Evolutionary conservation across 2,329 filamentous ascomycete species (phyloP).

Genomic region (Xylariaceae sp.): DNA sequence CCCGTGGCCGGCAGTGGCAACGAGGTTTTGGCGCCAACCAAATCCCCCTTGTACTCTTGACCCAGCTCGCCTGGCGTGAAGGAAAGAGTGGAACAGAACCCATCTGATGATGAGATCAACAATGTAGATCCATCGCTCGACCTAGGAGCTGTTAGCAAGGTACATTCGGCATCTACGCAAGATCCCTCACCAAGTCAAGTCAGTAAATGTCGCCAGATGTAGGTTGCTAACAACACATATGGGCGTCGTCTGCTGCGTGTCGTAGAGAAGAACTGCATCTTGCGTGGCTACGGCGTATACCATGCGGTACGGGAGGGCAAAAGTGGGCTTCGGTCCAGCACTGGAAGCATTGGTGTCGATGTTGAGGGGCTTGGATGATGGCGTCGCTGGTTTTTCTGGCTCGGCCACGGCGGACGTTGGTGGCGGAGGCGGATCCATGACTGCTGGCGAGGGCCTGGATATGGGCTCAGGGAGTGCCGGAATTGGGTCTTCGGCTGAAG

Average conservation of each 20-base stretch:
- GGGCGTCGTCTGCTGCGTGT: constrained; percentile 94
- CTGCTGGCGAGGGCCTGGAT: constrained; percentile 56
- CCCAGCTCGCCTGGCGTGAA: constrained; percentile 84
- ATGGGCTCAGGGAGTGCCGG: constrained; percentile 80
- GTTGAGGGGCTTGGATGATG: constrained; percentile 49
- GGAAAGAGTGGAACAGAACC: constrained; percentile 89
- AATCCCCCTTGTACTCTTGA: constrained; percentile 70
- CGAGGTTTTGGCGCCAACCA: constrained; percentile 49
- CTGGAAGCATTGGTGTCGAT: constrained; percentile 48
- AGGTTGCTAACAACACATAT: constrained; percentile 94
- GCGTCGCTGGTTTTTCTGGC: constrained; percentile 44
- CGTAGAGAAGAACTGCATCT: constrained; percentile 90
- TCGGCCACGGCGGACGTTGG: constrained; percentile 49
- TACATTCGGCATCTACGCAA: neutral
- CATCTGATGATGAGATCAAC: constrained; percentile 95
- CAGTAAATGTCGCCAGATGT: constrained; percentile 96
- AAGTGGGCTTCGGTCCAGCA: constrained; percentile 66
- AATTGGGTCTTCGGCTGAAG: constrained; percentile 81
- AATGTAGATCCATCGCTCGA: constrained; percentile 74
- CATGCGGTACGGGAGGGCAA: constrained; percentile 87
- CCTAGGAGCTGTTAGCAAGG: constrained; percentile 46
- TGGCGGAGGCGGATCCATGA: constrained; percentile 81
- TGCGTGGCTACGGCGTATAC: constrained; percentile 97
- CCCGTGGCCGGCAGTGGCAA: constrained; percentile 36
- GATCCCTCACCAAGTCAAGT: constrained; percentile 78